Percentiles rank a stretch among this genome's conserved stretches.
Evolutionary conservation across 192 early-diverging fungal genomes (phyloP).

Genomic region (Coemansia javaensis): DNA sequence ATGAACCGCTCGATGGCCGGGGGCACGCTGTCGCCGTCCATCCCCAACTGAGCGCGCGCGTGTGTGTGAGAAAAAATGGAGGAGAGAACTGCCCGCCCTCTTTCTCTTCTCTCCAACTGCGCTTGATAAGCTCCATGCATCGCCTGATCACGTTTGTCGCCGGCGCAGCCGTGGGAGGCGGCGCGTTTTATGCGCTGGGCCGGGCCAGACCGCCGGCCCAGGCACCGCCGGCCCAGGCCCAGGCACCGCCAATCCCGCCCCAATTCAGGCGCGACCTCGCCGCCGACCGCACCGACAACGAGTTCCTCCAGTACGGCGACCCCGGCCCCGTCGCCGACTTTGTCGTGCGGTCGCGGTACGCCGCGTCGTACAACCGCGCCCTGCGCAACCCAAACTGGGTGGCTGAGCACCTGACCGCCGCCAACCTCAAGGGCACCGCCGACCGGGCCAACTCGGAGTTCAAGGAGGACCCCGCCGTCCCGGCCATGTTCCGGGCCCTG

Average conservation of each 20-base stretch:
- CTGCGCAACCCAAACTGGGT: conserved; percentile 75
- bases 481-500: conserved; percentile 66
- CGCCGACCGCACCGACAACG: conserved; percentile 15
- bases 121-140: conserved; percentile 14
- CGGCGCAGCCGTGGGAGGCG: conserved; percentile 37
- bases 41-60: not conserved
- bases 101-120: not conserved
- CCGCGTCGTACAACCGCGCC: conserved; percentile 70
- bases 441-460: conserved; percentile 65
- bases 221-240: too few relatives aligned
- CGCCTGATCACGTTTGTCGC: conserved; percentile 41
- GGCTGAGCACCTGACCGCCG: conserved; percentile 63
- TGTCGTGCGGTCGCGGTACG: conserved; percentile 63
- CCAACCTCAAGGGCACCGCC: conserved; percentile 52
- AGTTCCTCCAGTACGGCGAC: conserved; percentile 36
- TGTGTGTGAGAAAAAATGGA: too few relatives aligned
- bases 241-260: too few relatives aligned
- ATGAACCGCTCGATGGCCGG: conserved; percentile 56
- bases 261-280: not conserved
- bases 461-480: conserved; percentile 72
- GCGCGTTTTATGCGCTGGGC: conserved; percentile 27
- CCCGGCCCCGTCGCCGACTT: conserved; percentile 74
- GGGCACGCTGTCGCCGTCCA: not conserved
- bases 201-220: not conserved
- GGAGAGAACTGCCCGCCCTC: not conserved